Evolutionary conservation across 2,329 filamentous ascomycete species (phyloP).

Genomic region (Waltergamsia citrina): DNA sequence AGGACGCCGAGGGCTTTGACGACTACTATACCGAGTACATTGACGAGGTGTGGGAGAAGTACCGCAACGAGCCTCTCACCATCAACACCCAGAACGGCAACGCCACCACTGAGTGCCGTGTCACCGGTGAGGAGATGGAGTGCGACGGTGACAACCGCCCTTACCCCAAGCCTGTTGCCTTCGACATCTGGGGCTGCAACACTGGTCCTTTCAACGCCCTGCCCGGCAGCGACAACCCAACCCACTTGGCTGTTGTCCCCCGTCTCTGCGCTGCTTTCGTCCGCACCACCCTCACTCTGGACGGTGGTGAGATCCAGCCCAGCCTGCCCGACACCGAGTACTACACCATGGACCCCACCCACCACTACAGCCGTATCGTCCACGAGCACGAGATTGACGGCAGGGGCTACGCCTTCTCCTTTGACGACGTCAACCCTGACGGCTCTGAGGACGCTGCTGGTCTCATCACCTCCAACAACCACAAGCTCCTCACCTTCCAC

Average conservation of each 20-base stretch:
- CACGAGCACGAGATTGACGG: conserved; percentile 51
- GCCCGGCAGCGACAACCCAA: conserved; percentile 23
- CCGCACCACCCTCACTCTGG: conserved; percentile 33
- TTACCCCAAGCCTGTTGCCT: conserved; percentile 30
- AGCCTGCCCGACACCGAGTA: conserved; percentile 24
- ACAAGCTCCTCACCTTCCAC: conserved; percentile 17
- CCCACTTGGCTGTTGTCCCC: conserved; percentile 32
- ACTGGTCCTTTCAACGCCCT: conserved; percentile 32
- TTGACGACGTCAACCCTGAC: conserved; percentile 56
- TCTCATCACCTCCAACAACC: conserved; percentile 14
- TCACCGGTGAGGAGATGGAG: conserved; percentile 20
- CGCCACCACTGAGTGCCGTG: conserved; percentile 29
- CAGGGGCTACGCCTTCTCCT: conserved; percentile 56
- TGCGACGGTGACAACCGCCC: conserved; percentile 31
- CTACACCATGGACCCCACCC: conserved; percentile 33
- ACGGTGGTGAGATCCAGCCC: conserved; percentile 37
- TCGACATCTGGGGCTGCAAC: conserved; percentile 42
- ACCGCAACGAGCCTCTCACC: conserved; percentile 23
- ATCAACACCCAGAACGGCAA: conserved; percentile 30
- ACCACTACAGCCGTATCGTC: conserved; percentile 51
- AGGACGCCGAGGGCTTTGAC: conserved; percentile 27
- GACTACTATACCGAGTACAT: conserved; percentile 36
- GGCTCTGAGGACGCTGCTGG: conserved; percentile 42
- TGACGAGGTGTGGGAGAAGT: conserved; percentile 34
- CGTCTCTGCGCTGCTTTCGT: conserved; percentile 41